phyloP scores from a whole-genome alignment of 495 filamentous ascomycete genomes.

The Hyphodiscus hymeniophilus region DNA sequence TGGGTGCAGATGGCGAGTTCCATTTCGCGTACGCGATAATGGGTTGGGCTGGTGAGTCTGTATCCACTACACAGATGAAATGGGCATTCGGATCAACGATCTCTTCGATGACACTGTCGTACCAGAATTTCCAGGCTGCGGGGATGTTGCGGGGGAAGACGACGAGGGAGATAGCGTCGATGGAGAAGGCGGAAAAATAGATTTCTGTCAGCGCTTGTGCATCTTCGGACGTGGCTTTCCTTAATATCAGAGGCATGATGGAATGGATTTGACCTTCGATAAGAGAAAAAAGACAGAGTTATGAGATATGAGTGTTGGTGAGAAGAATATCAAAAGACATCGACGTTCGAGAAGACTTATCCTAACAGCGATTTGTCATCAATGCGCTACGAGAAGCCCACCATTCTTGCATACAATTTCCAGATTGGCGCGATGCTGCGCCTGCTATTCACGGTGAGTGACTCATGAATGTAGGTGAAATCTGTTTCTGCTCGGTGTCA shows the following conservation, averaged over 20 bases:
- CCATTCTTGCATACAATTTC: too few relatives aligned
- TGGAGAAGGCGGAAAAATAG: slow-evolving; percentile 25
- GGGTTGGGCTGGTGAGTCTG: slow-evolving; percentile 17
- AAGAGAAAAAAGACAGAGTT: too few relatives aligned
- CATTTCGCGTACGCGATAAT: slow-evolving; percentile 29
- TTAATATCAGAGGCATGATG: slow-evolving; percentile 27
- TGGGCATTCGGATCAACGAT: slow-evolving; percentile 21
- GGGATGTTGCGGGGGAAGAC: slow-evolving; percentile 26
- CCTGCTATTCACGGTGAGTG: too few relatives aligned
- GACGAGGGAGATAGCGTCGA: slow-evolving; percentile 24
- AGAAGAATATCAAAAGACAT: too few relatives aligned
- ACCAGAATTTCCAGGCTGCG: slow-evolving; percentile 19
- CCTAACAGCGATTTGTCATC: too few relatives aligned
- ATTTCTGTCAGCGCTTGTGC: slow-evolving; percentile 24
- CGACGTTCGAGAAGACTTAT: too few relatives aligned
- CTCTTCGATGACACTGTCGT: slow-evolving; percentile 12
- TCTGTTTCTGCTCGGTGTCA: too few relatives aligned
- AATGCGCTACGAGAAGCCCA: too few relatives aligned
- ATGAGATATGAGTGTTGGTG: too few relatives aligned
- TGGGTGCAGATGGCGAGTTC: slow-evolving; percentile 16
- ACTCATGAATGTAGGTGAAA: too few relatives aligned
- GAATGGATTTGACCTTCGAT: too few relatives aligned
- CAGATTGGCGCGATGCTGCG: too few relatives aligned
- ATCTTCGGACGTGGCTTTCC: slow-evolving; percentile 24
- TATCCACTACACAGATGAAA: slow-evolving; percentile 27